Evolutionary conservation across 1,139 yeast species (phyloP).

Genomic region (Candida dubliniensis): DNA sequence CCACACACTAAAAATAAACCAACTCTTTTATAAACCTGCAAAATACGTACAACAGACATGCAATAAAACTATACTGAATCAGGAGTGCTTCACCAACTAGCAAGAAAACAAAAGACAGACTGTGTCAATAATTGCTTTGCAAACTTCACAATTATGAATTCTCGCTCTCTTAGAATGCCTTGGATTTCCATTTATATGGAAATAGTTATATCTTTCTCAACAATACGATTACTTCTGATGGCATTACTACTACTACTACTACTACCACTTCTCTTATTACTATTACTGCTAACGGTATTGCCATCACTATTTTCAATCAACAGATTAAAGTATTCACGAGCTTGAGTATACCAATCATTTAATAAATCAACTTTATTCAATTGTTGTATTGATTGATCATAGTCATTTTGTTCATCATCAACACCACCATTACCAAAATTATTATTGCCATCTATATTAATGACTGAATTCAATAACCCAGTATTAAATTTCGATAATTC

Average conservation of each 20-base stretch:
- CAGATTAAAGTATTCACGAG: background rate
- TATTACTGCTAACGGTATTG: background rate
- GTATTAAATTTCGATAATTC: slow-evolving; percentile 15
- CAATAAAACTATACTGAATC: too few species aligned
- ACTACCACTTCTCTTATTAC: background rate
- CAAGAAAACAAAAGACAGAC: too few species aligned
- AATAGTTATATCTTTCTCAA: too few species aligned
- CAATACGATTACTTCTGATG: too few species aligned
- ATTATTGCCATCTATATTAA: background rate
- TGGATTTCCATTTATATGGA: too few species aligned
- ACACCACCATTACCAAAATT: background rate
- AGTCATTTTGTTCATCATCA: slow-evolving; percentile 7
- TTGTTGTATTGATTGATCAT: slow-evolving; percentile 3
- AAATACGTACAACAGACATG: too few species aligned
- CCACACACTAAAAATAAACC: too few species aligned
- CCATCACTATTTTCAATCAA: background rate
- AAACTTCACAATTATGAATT: too few species aligned
- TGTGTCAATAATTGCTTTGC: too few species aligned
- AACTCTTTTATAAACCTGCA: too few species aligned
- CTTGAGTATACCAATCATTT: slow-evolving; percentile 3
- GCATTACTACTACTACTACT: background rate
- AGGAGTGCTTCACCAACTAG: too few species aligned
- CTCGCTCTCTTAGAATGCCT: too few species aligned
- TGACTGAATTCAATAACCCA: slow-evolving; percentile 13
- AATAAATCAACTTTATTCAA: slow-evolving; percentile 5